These are phyloP conservation scores for Scalesia atractyloides DNA, from an alignment of 129 eudicot species.

Conservation along the genomic window DNA sequence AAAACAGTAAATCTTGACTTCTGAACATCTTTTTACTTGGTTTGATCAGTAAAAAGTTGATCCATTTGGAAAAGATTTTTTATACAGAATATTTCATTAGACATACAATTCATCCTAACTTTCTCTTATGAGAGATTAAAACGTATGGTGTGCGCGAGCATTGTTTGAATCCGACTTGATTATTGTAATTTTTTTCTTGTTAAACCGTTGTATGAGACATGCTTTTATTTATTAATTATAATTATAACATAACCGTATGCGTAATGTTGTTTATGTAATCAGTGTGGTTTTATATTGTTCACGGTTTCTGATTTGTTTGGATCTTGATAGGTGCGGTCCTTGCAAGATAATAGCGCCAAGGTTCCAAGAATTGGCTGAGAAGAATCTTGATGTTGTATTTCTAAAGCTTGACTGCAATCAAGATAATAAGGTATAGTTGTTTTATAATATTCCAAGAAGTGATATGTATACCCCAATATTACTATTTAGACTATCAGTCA, in stretches of 20 bases:
- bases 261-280: background rate
- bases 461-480: background rate
- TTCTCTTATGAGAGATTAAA: background rate
- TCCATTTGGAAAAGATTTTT: background rate
- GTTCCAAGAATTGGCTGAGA: constrained; percentile 59
- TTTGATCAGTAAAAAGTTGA: background rate
- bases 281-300: background rate
- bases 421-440: constrained; percentile 68
- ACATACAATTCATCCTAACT: constrained; percentile 4
- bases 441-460: background rate
- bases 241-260: background rate
- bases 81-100: background rate
- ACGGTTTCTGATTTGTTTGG: constrained; percentile 7
- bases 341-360: constrained; percentile 93
- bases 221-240: background rate
- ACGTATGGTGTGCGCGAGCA: background rate
- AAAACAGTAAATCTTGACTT: background rate
- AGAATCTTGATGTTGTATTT: constrained; percentile 69
- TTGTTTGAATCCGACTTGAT: background rate
- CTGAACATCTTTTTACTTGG: constrained; percentile 8
- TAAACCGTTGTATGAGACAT: background rate
- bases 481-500: background rate
- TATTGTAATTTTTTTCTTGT: background rate
- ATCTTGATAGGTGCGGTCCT: constrained; percentile 85
- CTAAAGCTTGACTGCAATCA: constrained; percentile 89